These are phyloP conservation scores for Scutellaria barbata DNA, from an alignment of 257 asterid genomes.

Conservation along the genomic window DNA sequence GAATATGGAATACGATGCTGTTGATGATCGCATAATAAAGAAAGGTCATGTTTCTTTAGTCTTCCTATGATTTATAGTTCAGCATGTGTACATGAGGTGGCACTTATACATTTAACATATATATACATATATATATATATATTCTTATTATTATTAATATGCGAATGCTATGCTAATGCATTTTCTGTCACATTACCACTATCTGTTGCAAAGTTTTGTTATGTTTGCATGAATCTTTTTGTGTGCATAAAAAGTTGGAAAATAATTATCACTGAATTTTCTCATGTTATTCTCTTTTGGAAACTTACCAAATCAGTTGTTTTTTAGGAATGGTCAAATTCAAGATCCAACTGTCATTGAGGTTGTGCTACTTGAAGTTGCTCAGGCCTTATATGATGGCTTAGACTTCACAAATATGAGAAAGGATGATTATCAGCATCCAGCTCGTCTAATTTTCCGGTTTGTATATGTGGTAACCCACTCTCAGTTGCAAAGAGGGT, in stretches of 20 bases:
- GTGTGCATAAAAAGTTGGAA: conserved; percentile 18
- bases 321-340: conserved; percentile 55
- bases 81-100: too few species aligned
- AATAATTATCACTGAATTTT: conserved; percentile 29
- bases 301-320: conserved; percentile 26
- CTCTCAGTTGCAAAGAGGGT: conserved; percentile 27
- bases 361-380: conserved; percentile 75
- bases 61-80: conserved; percentile 27
- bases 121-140: too few species aligned
- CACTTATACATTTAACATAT: too few species aligned
- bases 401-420: conserved; percentile 65
- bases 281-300: conserved; percentile 3
- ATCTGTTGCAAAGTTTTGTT: neutral
- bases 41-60: conserved; percentile 56
- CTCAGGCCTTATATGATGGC: conserved; percentile 76
- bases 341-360: conserved; percentile 68
- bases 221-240: conserved; percentile 8
- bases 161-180: too few species aligned
- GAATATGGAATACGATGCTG: too few species aligned
- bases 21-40: conserved; percentile 87
- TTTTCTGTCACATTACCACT: neutral
- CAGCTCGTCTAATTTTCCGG: conserved; percentile 64
- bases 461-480: conserved; percentile 67
- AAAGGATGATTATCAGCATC: conserved; percentile 73
- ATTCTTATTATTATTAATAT: too few species aligned